Evolutionary conservation across 2,329 filamentous ascomycete species (phyloP).

Genomic region (Aspergillus candidus): DNA sequence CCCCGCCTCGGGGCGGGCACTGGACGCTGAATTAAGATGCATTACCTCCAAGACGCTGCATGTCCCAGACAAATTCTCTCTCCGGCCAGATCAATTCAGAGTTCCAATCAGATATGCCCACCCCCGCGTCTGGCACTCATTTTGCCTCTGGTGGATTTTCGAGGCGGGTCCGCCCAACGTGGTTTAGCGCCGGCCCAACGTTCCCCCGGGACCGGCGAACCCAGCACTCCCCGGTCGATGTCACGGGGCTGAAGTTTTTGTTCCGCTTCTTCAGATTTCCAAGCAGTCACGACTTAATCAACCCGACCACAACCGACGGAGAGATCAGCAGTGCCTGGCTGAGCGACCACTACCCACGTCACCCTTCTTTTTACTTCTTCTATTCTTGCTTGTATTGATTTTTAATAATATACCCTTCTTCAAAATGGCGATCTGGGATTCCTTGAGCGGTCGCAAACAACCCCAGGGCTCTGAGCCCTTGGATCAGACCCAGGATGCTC

Average conservation of each 20-base stretch:
- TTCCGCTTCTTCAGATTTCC: conserved; percentile 19
- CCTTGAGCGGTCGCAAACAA: conserved; percentile 55
- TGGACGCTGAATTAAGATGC: conserved; percentile 14
- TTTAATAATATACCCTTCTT: conserved; percentile 15
- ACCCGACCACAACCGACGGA: not conserved
- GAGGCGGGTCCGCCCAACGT: conserved; percentile 18
- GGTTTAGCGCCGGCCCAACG: conserved; percentile 21
- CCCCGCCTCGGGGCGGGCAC: conserved; percentile 8
- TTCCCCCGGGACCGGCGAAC: conserved; percentile 15
- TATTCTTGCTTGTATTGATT: conserved; percentile 21
- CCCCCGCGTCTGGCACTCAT: conserved; percentile 24
- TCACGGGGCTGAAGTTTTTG: conserved; percentile 39
- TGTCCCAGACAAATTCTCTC: conserved; percentile 8
- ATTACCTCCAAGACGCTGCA: conserved; percentile 16
- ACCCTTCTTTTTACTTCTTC: conserved; percentile 16
- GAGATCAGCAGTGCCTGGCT: not conserved
- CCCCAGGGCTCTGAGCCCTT: conserved; percentile 55
- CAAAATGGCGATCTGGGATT: conserved; percentile 56
- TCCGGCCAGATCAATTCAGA: conserved; percentile 4
- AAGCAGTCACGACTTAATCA: conserved; percentile 4
- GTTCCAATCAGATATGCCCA: conserved; percentile 12
- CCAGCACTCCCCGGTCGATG: conserved; percentile 2
- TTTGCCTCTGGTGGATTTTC: conserved; percentile 25
- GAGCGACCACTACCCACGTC: conserved; percentile 1
- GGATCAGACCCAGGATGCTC: conserved; percentile 73